These are phyloP conservation scores for Eucalyptus erythrocorys DNA, from an alignment of 345 rosid species.

Conservation along the genomic window DNA sequence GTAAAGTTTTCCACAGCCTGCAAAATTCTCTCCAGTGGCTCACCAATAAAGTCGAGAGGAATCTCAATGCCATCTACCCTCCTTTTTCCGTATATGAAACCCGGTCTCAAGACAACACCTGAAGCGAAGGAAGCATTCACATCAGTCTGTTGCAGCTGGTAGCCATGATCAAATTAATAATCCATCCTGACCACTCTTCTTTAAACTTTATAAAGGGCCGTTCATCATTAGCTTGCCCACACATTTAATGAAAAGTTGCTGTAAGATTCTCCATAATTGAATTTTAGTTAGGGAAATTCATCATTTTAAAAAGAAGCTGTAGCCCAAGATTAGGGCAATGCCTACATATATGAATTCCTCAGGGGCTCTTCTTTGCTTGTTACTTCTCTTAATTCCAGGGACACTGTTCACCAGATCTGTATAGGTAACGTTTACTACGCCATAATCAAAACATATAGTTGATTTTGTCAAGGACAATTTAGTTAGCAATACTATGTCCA, in stretches of 20 bases:
- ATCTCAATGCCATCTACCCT: constrained; percentile 64
- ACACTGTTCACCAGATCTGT: not conserved
- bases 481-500: not conserved
- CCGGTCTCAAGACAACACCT: constrained; percentile 89
- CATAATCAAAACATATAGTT: not conserved
- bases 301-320: not conserved
- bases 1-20: constrained; percentile 41
- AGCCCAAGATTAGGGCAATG: not conserved
- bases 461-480: not conserved
- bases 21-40: constrained; percentile 58
- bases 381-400: not conserved
- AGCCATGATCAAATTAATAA: not conserved
- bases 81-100: constrained; percentile 74
- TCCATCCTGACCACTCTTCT: not conserved
- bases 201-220: not conserved
- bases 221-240: not conserved
- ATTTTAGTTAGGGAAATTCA: not conserved
- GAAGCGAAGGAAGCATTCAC: not conserved
- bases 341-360: not conserved
- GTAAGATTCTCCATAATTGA: not conserved
- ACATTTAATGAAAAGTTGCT: not conserved
- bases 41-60: constrained; percentile 72
- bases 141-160: not conserved
- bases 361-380: not conserved
- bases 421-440: not conserved